Conservation (phyloP, 164 flowering plant genomes). For the Macadamia integrifolia region DNA sequence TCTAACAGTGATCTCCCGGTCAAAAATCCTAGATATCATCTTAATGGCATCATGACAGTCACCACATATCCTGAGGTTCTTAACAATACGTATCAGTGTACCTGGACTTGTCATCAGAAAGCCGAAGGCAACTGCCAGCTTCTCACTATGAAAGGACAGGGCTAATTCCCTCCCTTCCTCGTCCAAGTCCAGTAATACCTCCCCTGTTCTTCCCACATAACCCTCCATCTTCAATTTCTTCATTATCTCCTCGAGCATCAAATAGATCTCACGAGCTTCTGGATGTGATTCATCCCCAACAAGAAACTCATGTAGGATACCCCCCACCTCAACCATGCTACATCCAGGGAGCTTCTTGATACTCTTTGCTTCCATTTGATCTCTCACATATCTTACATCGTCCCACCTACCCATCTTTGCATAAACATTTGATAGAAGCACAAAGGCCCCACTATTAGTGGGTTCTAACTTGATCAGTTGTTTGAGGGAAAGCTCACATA, state of each 20-base stretch:
- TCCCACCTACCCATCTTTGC: conserved; percentile 30
- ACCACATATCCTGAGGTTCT: conserved; percentile 32
- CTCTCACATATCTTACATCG: conserved; percentile 30
- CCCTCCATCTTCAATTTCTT: conserved; percentile 24
- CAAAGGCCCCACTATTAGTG: conserved; percentile 28
- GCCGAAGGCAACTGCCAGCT: conserved; percentile 29
- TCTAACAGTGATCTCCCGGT: conserved; percentile 27
- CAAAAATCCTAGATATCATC: conserved; percentile 25
- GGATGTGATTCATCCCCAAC: conserved; percentile 33
- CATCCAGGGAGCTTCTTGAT: conserved; percentile 35
- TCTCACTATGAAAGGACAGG: conserved; percentile 27
- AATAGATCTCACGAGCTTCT: conserved; percentile 18
- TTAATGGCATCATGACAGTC: conserved; percentile 36
- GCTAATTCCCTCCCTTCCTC: conserved; percentile 35
- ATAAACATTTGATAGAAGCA: conserved; percentile 40
- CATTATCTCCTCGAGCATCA: conserved; percentile 35
- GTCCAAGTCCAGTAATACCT: conserved; percentile 33
- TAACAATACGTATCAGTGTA: conserved; percentile 25
- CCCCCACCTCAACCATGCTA: conserved; percentile 34
- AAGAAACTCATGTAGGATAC: conserved; percentile 37
- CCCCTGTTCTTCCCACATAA: conserved; percentile 21
- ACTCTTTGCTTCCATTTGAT: conserved; percentile 26
- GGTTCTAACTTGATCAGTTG: conserved; percentile 31
- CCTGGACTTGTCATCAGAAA: conserved; percentile 20
- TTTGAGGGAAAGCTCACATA: conserved; percentile 25